Conservation (phyloP, 768 basidiomycete species). For the Suillus subalutaceus region DNA sequence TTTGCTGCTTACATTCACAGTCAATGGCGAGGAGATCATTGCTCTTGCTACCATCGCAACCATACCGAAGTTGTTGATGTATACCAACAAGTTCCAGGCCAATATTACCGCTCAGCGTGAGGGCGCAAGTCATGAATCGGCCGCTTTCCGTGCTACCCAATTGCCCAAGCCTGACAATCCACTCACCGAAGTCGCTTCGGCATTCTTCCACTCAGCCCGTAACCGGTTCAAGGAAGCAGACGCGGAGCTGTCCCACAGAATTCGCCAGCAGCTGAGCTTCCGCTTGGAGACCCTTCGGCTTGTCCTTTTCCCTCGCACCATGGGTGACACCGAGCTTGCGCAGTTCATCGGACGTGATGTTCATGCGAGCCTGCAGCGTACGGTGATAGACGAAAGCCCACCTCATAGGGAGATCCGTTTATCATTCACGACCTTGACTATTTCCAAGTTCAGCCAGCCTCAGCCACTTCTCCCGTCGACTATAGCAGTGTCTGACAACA, state of each 20-base stretch:
- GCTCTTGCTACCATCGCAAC: slow-evolving; percentile 73
- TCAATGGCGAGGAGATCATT: slow-evolving; percentile 69
- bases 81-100: slow-evolving; percentile 72
- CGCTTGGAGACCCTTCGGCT: slow-evolving; percentile 65
- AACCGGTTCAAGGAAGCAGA: slow-evolving; percentile 73
- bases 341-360: slow-evolving; percentile 72
- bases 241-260: slow-evolving; percentile 55
- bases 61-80: slow-evolving; percentile 75
- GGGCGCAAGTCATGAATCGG: slow-evolving; percentile 79
- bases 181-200: slow-evolving; percentile 82
- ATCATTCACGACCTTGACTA: slow-evolving; percentile 75
- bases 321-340: slow-evolving; percentile 77
- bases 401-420: slow-evolving; percentile 68
- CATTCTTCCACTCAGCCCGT: slow-evolving; percentile 77
- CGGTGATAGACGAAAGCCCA: slow-evolving; percentile 52
- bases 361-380: slow-evolving; percentile 68
- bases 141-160: slow-evolving; percentile 73
- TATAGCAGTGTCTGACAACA: slow-evolving; percentile 43
- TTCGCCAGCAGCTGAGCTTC: slow-evolving; percentile 77
- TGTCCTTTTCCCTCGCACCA: slow-evolving; percentile 77
- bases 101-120: slow-evolving; percentile 74
- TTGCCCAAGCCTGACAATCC: slow-evolving; percentile 78
- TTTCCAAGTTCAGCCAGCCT: slow-evolving; percentile 71
- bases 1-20: slow-evolving; percentile 73
- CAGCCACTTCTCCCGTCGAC: slow-evolving; percentile 49